Percentiles rank a stretch among this genome's conserved stretches.
Conservation (phyloP, 768 basidiomycete genomes). For the Boletus rex-veris region DNA sequence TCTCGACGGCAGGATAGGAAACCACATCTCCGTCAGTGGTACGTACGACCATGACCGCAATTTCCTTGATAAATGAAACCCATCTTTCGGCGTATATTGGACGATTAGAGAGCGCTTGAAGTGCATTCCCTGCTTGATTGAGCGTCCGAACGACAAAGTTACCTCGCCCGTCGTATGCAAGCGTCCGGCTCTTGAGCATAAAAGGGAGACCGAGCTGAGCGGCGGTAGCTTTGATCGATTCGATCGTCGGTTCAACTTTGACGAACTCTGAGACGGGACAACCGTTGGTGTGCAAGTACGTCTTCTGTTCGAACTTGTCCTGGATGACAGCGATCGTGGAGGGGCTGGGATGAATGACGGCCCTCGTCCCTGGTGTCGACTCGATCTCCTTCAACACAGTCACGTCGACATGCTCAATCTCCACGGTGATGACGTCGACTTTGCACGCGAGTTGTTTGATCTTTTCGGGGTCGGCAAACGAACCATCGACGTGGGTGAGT, state of each 20-base stretch:
- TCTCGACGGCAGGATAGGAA: constrained; percentile 92
- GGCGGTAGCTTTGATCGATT: constrained; percentile 52
- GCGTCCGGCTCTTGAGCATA: constrained; percentile 94
- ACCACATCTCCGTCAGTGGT: constrained; percentile 65
- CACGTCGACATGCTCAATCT: constrained; percentile 95
- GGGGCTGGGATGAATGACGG: constrained; percentile 70
- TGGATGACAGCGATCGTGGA: constrained; percentile 84
- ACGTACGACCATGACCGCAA: constrained; percentile 96
- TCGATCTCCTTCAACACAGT: constrained; percentile 54
- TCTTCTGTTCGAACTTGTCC: constrained; percentile 65
- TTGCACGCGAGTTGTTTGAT: constrained; percentile 75
- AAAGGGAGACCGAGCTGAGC: constrained; percentile 73
- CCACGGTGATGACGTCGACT: constrained; percentile 88
- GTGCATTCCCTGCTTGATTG: constrained; percentile 49
- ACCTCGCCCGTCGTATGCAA: constrained; percentile 95
- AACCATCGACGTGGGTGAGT: constrained; percentile 76
- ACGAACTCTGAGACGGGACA: constrained; percentile 60
- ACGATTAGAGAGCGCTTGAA: constrained; percentile 54
- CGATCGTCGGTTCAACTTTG: constrained; percentile 50
- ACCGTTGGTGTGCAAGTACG: constrained; percentile 47
- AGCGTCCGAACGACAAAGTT: constrained; percentile 72
- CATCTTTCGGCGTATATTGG: constrained; percentile 93
- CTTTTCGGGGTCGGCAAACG: constrained; percentile 75
- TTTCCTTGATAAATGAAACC: constrained; percentile 84
- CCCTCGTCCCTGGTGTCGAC: constrained; percentile 26